Conservation (phyloP, 345 rosid species). For the Jatropha curcas region DNA sequence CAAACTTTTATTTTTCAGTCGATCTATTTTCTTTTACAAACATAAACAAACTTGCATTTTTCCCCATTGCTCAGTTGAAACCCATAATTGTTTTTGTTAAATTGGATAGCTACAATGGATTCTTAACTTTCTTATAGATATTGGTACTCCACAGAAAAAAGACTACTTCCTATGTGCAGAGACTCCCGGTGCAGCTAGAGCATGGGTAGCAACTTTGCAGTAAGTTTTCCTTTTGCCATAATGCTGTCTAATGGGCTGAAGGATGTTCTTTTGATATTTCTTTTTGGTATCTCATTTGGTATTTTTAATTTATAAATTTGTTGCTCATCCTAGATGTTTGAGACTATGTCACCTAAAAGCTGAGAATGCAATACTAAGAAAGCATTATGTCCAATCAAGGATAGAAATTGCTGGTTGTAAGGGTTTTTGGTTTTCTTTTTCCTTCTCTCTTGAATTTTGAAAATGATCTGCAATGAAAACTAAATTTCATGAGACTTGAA, state of each 20-base stretch:
- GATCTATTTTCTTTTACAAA: too few species aligned
- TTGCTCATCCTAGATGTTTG: neutral
- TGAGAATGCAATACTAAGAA: neutral
- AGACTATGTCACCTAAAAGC: neutral
- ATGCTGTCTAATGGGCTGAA: neutral
- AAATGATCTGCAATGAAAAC: neutral
- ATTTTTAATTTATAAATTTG: neutral
- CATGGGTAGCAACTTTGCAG: conserved; percentile 96
- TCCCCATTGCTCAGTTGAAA: conserved; percentile 13
- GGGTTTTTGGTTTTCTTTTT: neutral
- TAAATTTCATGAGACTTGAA: neutral
- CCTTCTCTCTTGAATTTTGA: neutral
- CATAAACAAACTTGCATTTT: too few species aligned
- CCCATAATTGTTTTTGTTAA: conserved; percentile 1
- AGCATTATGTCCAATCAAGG: neutral
- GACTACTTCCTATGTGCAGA: conserved; percentile 97
- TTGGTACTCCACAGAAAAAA: conserved; percentile 94
- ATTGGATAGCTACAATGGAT: conserved; percentile 1
- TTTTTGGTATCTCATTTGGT: neutral
- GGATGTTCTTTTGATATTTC: neutral
- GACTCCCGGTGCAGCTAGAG: conserved; percentile 96
- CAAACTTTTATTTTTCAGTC: too few species aligned
- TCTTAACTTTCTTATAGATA: conserved; percentile 63
- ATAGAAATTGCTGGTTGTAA: neutral
- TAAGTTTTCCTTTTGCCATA: conserved; percentile 43